phyloP scores from a whole-genome alignment of 768 basidiomycete species.

The Macrolepiota fuliginosa region DNA sequence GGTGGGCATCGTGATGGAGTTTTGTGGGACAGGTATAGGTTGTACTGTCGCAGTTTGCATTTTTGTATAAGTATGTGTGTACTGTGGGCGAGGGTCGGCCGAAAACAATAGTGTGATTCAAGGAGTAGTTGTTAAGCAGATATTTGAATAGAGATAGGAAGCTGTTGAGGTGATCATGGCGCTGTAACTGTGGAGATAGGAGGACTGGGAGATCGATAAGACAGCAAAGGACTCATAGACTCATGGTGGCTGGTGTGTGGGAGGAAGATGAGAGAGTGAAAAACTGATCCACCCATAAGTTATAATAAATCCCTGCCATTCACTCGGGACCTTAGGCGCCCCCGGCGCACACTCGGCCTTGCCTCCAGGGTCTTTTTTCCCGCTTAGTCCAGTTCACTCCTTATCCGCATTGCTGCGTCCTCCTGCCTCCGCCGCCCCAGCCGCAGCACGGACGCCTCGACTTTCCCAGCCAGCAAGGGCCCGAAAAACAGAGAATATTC shows the following conservation, averaged over 20 bases:
- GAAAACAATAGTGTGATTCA: background rate
- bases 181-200: background rate
- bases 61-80: background rate
- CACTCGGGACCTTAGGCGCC: slow-evolving; percentile 12
- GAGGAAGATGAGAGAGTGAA: background rate
- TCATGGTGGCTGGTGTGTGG: slow-evolving; percentile 4
- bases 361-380: background rate
- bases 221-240: slow-evolving; percentile 1
- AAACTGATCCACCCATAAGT: background rate
- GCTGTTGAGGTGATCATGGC: slow-evolving; percentile 7
- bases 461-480: background rate
- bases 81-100: background rate
- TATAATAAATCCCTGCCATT: slow-evolving; percentile 2
- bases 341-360: background rate
- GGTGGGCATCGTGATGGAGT: background rate
- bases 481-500: background rate
- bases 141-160: background rate
- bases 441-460: background rate
- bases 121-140: background rate
- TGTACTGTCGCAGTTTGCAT: background rate
- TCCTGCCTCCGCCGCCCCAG: background rate
- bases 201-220: background rate
- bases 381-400: background rate
- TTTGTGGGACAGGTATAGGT: background rate
- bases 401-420: background rate